Evolutionary conservation across 192 early-diverging fungal genomes (phyloP), one percentile per base, ranked within the genome.

Genomic region (Podila epicladia): DNA sequence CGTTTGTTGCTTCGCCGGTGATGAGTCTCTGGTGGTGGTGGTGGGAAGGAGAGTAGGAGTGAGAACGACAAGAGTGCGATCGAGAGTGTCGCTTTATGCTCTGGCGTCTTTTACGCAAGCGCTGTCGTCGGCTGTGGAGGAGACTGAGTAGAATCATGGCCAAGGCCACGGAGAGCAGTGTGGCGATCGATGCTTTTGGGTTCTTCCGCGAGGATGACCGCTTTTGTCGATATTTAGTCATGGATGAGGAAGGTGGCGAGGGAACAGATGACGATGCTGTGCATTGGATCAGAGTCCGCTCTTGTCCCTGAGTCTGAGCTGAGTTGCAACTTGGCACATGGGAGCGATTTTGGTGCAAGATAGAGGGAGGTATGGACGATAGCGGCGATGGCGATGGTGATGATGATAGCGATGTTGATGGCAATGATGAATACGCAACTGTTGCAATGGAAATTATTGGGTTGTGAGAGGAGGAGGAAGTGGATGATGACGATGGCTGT

Each of bases 101-200:
- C 2, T 33, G 53, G 6, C 20, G 15, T 28, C 19, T 22, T 57
- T 53, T 74, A 11, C 55, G 37, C 53, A 76, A 57, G 17, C 24
- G 28, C 9, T 59, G 62, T 49, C 77, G 51, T 32, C 71, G 60
- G 38, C 62, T 69, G 28, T 80, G 77, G 35, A 73, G 61, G 6
- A 80, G 53, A 49, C 71, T 80, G 31, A 80, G 71, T 7, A 80
- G n/a, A 37, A 80, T 69, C n/a, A 73, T 61, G 4, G 77, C 73
- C n/a, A 80, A 48, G 11, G 77, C 32, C n/a, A 80, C 69, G 1
- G 77, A 72, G 61, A 80, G 77, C 31, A 80, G 58, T 11, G 77
- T 73, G 38, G 71, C 63, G 55, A 73, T 65, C 15, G 77, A 48
- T 4, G 57, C 35, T 57, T 59, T 48, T 62, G 38, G 22, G 60